Conservation (phyloP, 78 protist genomes). For the Dictyostelium firmibasis region DNA sequence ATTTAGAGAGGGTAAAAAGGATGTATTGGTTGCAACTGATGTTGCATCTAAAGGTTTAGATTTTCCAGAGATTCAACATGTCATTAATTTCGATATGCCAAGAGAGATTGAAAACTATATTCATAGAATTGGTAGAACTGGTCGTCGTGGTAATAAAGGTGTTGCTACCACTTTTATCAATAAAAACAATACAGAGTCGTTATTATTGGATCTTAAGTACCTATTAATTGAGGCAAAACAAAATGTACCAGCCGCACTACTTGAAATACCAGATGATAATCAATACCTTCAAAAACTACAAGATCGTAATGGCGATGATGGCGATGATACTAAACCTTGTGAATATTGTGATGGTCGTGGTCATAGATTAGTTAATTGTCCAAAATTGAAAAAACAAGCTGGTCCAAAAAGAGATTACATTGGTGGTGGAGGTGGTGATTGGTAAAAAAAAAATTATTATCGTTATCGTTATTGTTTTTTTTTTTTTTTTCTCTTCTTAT, state of each 20-base stretch:
- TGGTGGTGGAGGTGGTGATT: conserved; percentile 50
- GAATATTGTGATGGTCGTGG: conserved; percentile 98
- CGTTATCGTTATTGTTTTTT: background rate
- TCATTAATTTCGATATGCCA: conserved; percentile 97
- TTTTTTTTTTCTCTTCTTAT: background rate
- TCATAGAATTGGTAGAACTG: conserved; percentile 97
- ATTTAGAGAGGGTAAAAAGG: conserved; percentile 88
- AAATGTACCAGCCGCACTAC: conserved; percentile 56
- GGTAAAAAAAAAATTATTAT: background rate
- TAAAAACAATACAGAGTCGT: conserved; percentile 80
- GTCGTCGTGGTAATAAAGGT: conserved; percentile 97
- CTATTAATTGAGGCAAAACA: conserved; percentile 97
- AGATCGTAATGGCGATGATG: background rate
- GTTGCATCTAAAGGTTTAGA: conserved; percentile 95
- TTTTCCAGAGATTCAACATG: conserved; percentile 96
- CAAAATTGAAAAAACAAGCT: conserved; percentile 75
- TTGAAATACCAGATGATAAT: conserved; percentile 57
- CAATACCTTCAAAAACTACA: conserved; percentile 6
- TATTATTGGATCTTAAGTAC: conserved; percentile 95
- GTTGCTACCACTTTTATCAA: conserved; percentile 91
- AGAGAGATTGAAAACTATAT: conserved; percentile 96
- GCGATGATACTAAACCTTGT: conserved; percentile 72
- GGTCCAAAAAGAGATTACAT: conserved; percentile 16
- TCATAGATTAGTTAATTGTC: conserved; percentile 94
- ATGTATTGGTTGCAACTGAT: conserved; percentile 97